These are phyloP conservation scores for Lophiostoma macrostomum DNA, from an alignment of 495 filamentous ascomycete genomes.

Conservation along the genomic window DNA sequence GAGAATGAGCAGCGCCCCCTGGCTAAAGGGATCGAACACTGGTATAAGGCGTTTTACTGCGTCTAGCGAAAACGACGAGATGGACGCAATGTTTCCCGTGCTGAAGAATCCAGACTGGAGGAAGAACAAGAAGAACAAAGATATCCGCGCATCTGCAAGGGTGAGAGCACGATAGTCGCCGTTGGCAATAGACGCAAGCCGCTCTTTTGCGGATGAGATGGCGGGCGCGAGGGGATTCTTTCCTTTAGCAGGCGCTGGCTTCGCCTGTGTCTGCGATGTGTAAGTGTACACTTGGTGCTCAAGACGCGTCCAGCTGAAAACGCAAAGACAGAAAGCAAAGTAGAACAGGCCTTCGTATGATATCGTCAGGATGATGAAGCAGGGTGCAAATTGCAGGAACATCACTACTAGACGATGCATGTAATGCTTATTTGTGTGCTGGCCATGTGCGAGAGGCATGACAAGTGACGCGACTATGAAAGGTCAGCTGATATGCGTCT, in stretches of 20 bases:
- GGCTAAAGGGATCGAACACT: conserved; percentile 89
- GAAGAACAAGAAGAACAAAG: conserved; percentile 91
- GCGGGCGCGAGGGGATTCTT: background rate
- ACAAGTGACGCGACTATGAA: conserved; percentile 66
- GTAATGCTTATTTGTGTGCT: conserved; percentile 83
- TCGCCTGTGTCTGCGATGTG: conserved; percentile 22
- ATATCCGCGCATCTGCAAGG: conserved; percentile 77
- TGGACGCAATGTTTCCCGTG: conserved; percentile 92
- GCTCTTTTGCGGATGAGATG: conserved; percentile 5
- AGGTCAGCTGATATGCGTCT: conserved; percentile 8
- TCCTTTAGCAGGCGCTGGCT: conserved; percentile 18
- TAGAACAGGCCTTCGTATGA: conserved; percentile 98
- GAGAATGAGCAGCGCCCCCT: conserved; percentile 80
- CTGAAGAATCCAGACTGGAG: conserved; percentile 96
- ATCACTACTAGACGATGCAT: conserved; percentile 84
- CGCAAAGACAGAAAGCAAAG: conserved; percentile 75
- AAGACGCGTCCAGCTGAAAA: conserved; percentile 85
- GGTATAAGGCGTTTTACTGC: conserved; percentile 89
- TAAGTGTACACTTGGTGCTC: conserved; percentile 75
- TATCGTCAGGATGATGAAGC: conserved; percentile 94
- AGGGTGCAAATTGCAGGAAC: conserved; percentile 89
- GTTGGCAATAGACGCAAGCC: background rate
- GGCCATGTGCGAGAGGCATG: conserved; percentile 75
- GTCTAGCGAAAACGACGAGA: conserved; percentile 93
- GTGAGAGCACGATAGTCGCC: conserved; percentile 65